phyloP scores from a whole-genome alignment of 2,329 filamentous ascomycete species.

The Pseudogymnoascus sp. region DNA sequence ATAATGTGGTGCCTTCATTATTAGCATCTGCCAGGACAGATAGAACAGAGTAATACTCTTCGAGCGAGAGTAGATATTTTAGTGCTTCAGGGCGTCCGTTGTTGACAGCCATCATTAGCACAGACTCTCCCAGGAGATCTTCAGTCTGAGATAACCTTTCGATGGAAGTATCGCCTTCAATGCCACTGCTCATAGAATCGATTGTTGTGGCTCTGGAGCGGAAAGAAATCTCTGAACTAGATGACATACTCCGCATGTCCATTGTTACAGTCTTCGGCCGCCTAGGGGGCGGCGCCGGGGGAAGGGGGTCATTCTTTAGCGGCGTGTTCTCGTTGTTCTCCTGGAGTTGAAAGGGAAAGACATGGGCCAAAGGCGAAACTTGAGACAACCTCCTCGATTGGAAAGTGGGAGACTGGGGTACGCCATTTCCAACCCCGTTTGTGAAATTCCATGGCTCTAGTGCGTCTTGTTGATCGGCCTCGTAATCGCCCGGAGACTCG shows the following conservation, averaged over 20 bases:
- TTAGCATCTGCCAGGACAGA: conserved; percentile 76
- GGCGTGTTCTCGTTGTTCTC: conserved; percentile 29
- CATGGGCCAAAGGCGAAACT: conserved; percentile 55
- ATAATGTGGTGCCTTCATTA: conserved; percentile 78
- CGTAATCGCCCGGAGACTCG: conserved; percentile 30
- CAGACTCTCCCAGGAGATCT: conserved; percentile 66
- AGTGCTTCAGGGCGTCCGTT: conserved; percentile 63
- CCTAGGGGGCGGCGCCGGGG: conserved; percentile 32
- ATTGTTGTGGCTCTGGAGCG: conserved; percentile 72
- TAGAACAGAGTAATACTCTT: conserved; percentile 63
- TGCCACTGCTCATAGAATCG: conserved; percentile 60
- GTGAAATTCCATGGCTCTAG: neutral
- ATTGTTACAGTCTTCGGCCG: conserved; percentile 61
- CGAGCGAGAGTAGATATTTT: conserved; percentile 68
- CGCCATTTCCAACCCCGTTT: neutral
- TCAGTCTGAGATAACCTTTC: conserved; percentile 67
- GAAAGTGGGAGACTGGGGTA: neutral
- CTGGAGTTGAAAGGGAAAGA: conserved; percentile 80
- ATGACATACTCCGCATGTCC: conserved; percentile 83
- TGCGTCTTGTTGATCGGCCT: conserved; percentile 16
- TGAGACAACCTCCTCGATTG: conserved; percentile 19
- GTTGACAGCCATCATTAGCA: conserved; percentile 80
- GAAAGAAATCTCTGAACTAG: conserved; percentile 74
- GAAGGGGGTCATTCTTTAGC: conserved; percentile 27
- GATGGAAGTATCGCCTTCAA: conserved; percentile 81